Conservation (phyloP, 169 alveolate species). For the Plasmodium coatneyi region DNA sequence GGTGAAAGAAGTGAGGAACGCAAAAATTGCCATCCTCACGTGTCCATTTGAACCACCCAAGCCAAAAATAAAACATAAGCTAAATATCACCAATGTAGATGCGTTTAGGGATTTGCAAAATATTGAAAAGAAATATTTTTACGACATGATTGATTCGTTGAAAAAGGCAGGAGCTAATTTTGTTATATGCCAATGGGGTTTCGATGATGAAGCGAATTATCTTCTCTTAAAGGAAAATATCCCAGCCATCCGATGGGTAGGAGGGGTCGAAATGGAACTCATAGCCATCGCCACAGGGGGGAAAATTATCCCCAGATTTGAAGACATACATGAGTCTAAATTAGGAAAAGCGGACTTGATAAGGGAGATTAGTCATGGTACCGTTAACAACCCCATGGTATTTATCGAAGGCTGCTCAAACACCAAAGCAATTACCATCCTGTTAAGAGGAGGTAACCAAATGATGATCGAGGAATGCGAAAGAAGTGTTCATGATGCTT, state of each 20-base stretch:
- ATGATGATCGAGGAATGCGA: constrained; percentile 98
- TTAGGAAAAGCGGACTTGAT: constrained; percentile 96
- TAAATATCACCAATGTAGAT: constrained; percentile 96
- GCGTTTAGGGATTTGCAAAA: constrained; percentile 95
- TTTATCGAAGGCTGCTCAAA: constrained; percentile 95
- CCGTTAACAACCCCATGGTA: constrained; percentile 95
- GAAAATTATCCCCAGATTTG: constrained; percentile 97
- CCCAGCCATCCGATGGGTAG: constrained; percentile 99
- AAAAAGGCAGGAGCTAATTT: constrained; percentile 97
- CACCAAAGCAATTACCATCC: constrained; percentile 96
- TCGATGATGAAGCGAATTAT: constrained; percentile 99
- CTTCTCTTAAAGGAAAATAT: constrained; percentile 89
- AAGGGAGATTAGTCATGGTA: constrained; percentile 95
- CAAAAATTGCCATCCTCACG: constrained; percentile 97
- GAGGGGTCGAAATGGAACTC: constrained; percentile 99
- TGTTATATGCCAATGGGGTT: constrained; percentile 99
- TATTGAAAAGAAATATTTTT: constrained; percentile 93
- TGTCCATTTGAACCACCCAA: constrained; percentile 99
- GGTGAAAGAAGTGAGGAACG: constrained; percentile 94
- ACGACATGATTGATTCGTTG: constrained; percentile 94
- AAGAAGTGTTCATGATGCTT: constrained; percentile 98
- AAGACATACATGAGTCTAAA: constrained; percentile 93
- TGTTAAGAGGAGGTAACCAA: constrained; percentile 97
- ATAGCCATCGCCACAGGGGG: constrained; percentile 99
- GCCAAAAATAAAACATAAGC: constrained; percentile 99